Evolutionary conservation across 345 rosid genomes (phyloP).

Genomic region (Bruguiera sexangula): DNA sequence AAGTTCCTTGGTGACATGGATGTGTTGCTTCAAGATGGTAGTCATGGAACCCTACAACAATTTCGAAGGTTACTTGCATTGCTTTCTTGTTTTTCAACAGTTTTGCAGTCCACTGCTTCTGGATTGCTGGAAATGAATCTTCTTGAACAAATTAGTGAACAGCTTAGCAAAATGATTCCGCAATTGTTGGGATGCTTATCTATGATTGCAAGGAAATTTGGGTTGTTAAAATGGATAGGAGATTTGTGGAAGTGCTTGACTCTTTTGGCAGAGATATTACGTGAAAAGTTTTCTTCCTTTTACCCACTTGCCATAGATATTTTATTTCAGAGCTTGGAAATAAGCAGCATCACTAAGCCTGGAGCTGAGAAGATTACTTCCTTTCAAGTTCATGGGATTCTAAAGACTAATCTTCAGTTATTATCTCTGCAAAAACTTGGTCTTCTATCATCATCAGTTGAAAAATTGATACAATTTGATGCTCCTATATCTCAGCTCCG

Average conservation of each 20-base stretch:
- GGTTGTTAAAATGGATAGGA: conserved; percentile 81
- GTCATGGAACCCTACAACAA: conserved; percentile 63
- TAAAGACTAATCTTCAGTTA: conserved; percentile 86
- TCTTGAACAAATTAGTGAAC: conserved; percentile 71
- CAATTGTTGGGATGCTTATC: conserved; percentile 67
- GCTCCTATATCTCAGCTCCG: conserved; percentile 70
- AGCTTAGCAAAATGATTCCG: conserved; percentile 73
- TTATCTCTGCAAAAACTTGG: conserved; percentile 83
- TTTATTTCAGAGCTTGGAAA: conserved; percentile 68
- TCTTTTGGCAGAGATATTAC: conserved; percentile 83
- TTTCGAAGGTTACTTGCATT: conserved; percentile 78
- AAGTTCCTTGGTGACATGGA: conserved; percentile 90
- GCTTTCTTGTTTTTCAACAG: conserved; percentile 86
- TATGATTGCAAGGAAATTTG: conserved; percentile 73
- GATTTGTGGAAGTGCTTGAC: conserved; percentile 90
- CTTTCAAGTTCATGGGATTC: conserved; percentile 72
- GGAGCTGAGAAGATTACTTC: conserved; percentile 58
- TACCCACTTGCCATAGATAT: conserved; percentile 62
- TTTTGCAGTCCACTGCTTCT: conserved; percentile 84
- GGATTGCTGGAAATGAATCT: conserved; percentile 83
- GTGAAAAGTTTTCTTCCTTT: conserved; percentile 65
- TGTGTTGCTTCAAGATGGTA: conserved; percentile 69
- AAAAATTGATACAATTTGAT: conserved; percentile 62
- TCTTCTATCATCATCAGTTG: conserved; percentile 61
- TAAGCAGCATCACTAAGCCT: conserved; percentile 30